Percentiles rank a stretch among this genome's conserved stretches.
Conservation (phyloP, 2,329 filamentous ascomycete genomes). For the Ophiostoma ulmi region DNA sequence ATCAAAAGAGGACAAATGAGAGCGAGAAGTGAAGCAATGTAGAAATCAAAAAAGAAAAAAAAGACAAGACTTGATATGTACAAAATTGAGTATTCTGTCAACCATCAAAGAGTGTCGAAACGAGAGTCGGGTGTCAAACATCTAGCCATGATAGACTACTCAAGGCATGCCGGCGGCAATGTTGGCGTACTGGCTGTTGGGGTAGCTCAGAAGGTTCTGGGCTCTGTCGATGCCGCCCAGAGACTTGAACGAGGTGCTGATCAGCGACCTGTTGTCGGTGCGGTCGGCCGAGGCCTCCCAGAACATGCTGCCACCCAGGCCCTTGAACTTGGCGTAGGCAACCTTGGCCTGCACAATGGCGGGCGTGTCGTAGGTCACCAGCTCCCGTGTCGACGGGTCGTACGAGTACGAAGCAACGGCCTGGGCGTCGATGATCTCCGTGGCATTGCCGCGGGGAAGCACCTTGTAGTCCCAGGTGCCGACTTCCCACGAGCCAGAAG, state of each 20-base stretch:
- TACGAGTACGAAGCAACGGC: constrained; percentile 67
- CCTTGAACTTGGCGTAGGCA: constrained; percentile 55
- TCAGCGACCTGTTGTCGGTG: constrained; percentile 54
- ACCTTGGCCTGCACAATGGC: constrained; percentile 58
- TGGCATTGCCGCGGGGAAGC: constrained; percentile 58
- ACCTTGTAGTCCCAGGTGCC: constrained; percentile 79
- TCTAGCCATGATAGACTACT: neutral
- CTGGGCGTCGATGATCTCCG: constrained; percentile 52
- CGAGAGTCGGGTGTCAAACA: neutral
- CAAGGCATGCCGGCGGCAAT: constrained; percentile 37
- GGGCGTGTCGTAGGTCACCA: constrained; percentile 69
- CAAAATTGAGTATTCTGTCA: neutral
- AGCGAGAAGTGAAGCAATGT: neutral
- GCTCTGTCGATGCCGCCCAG: constrained; percentile 44
- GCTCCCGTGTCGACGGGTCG: constrained; percentile 51
- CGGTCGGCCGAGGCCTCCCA: constrained; percentile 74
- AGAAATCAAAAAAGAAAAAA: neutral
- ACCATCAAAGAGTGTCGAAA: neutral
- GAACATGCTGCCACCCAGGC: constrained; percentile 75
- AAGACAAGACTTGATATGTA: neutral
- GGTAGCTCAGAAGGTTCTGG: constrained; percentile 49
- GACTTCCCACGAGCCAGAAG: constrained; percentile 61
- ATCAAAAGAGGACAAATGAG: neutral
- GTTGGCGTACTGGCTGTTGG: constrained; percentile 52
- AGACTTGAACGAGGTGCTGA: constrained; percentile 42